Conservation (phyloP, 2,329 filamentous ascomycete species). For the Colletotrichum sp. region DNA sequence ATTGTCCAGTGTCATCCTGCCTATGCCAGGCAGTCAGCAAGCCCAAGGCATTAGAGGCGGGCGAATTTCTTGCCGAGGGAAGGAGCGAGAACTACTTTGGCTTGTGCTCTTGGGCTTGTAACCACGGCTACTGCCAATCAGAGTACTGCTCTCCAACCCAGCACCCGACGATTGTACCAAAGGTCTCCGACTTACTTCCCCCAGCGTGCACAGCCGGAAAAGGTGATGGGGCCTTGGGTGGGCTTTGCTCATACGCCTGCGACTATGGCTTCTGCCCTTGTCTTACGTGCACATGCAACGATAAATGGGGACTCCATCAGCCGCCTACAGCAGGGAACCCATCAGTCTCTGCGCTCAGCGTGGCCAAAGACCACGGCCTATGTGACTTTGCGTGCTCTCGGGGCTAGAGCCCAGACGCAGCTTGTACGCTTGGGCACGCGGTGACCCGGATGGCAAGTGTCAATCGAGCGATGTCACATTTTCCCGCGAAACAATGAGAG, state of each 20-base stretch:
- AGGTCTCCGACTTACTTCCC: neutral
- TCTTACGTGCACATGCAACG: neutral
- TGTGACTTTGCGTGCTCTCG: slow-evolving; percentile 50
- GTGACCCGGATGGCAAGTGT: neutral
- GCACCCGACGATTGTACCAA: neutral
- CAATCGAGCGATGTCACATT: neutral
- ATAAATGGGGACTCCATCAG: accelerated
- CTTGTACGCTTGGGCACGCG: accelerated
- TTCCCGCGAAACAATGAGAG: neutral
- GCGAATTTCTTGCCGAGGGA: neutral
- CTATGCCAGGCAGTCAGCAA: neutral
- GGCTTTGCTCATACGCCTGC: neutral
- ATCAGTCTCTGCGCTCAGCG: neutral
- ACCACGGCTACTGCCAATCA: slow-evolving; percentile 47
- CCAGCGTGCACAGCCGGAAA: slow-evolving; percentile 7
- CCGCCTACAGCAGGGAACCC: neutral
- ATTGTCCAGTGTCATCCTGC: slow-evolving; percentile 3
- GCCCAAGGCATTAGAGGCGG: slow-evolving; percentile 7
- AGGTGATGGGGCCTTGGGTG: accelerated
- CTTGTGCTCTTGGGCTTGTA: slow-evolving; percentile 34
- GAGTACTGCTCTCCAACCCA: slow-evolving; percentile 21
- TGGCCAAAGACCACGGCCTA: slow-evolving; percentile 37
- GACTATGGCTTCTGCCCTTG: neutral
- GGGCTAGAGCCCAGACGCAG: slow-evolving; percentile 43
- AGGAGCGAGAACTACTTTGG: neutral